Evolutionary conservation across 371 early-diverging fungal genomes (phyloP), one percentile per base, ranked within the genome.

Genomic region (Lichtheimia corymbifera): DNA sequence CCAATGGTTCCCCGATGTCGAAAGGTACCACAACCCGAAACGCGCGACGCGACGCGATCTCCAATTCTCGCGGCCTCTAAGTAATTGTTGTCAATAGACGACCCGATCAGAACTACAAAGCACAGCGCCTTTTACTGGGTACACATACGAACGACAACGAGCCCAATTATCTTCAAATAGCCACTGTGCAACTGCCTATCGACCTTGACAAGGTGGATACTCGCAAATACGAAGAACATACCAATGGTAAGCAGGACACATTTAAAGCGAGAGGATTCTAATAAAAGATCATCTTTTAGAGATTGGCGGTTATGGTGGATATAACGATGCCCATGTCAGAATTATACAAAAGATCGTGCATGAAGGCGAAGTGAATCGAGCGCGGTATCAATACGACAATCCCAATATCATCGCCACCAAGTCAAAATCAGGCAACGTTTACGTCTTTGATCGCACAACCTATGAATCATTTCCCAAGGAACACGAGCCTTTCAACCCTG

Each of bases 1-100:
- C 53, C 98, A 99, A 80, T 99, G 98, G 98, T 87, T 98, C 64
- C 99, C 99, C 1, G 96, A 97, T 72, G 82, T 92, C 18, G 93
- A 93, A 70, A 70, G 84, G 93, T 91, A 83, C 41, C 28, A 13
- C 24, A 25, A 41, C n/a, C n/a, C 20, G 5, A 2, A 47, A 4
- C 20, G 14, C 47, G 6, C 47, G 47, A n/a, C n/a, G 35, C 35
- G 47, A 47, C 47, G 22, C 18, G 47, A 47, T 18, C n/a, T n/a
- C 47, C 22, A 22, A 7, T 22, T 1, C 22, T 6, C 47, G 18
- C 17, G 18, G 47, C 47, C 44, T n/a, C 28, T 27, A 47, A 5
- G 15, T 47, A 30, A 15, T n/a, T n/a, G 27, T 54, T 35, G 20
- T 54, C 20, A 30, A n/a, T 53, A 61, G 60, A 50, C 53, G 52